phyloP scores from a whole-genome alignment of 345 rosid genomes.

The Eucalyptus erythrocorys region DNA sequence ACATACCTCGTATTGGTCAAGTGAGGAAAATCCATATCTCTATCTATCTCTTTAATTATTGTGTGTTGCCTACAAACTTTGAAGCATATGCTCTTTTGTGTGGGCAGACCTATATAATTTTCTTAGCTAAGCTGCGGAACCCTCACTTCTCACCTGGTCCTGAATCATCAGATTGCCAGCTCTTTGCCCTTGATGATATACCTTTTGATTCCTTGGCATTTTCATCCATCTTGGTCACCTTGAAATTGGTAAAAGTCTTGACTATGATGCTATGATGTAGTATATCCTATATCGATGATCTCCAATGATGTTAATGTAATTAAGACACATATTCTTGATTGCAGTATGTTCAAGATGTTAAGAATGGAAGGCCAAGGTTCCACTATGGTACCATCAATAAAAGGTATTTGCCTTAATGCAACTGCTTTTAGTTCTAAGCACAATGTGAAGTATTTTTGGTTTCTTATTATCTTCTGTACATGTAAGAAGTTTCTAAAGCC shows the following conservation, averaged over 20 bases:
- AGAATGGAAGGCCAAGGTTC: conserved; percentile 46
- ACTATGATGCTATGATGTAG: background rate
- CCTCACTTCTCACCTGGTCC: conserved; percentile 83
- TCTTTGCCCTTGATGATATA: conserved; percentile 68
- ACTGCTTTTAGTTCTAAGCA: background rate
- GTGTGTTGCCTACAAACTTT: background rate
- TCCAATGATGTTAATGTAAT: background rate
- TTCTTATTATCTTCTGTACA: background rate
- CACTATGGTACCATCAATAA: conserved; percentile 92
- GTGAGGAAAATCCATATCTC: conserved; percentile 17
- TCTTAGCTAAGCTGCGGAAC: conserved; percentile 82
- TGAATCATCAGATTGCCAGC: conserved; percentile 81
- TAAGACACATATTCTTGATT: background rate
- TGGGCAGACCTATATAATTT: conserved; percentile 82
- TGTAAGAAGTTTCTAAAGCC: background rate
- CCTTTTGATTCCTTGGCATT: conserved; percentile 91
- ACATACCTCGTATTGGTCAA: conserved; percentile 92
- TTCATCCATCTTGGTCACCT: conserved; percentile 79
- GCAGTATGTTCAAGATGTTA: conserved; percentile 82
- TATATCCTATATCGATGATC: background rate
- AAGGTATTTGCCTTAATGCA: conserved; percentile 26
- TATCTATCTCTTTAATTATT: background rate
- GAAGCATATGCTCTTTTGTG: background rate
- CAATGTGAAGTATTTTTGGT: background rate
- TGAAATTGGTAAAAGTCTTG: conserved; percentile 54